Percentiles rank a stretch among this genome's conserved stretches.
phyloP scores from a whole-genome alignment of 2,329 filamentous ascomycete genomes.

The Trichoderma atrobrunneum region DNA sequence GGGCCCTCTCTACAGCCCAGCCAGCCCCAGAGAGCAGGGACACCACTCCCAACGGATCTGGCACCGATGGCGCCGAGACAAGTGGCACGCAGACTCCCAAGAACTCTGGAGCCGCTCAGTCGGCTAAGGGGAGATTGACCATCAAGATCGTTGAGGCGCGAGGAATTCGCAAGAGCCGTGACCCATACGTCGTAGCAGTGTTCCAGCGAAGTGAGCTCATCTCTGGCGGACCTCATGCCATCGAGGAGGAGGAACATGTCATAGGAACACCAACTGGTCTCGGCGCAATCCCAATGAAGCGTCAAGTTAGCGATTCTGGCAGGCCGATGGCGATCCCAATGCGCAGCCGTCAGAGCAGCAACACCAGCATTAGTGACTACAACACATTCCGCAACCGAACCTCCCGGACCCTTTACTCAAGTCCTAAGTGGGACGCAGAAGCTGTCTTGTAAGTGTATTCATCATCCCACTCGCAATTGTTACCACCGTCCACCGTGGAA shows the following conservation, averaged over 20 bases:
- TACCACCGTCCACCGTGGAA: background rate
- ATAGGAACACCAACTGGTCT: conserved; percentile 46
- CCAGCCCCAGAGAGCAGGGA: conserved; percentile 47
- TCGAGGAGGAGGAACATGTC: conserved; percentile 58
- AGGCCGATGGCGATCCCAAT: conserved; percentile 92
- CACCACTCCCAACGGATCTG: conserved; percentile 39
- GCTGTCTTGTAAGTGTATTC: conserved; percentile 74
- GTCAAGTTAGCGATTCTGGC: conserved; percentile 77
- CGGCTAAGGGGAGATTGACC: conserved; percentile 80
- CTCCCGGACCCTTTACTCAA: conserved; percentile 60
- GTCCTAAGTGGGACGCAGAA: conserved; percentile 93
- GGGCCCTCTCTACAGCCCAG: conserved; percentile 70
- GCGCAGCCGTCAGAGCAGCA: conserved; percentile 94
- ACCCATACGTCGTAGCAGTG: conserved; percentile 94
- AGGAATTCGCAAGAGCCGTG: conserved; percentile 74
- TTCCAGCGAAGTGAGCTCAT: conserved; percentile 97
- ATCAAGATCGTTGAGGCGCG: conserved; percentile 86
- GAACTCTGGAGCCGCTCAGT: conserved; percentile 59
- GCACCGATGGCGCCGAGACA: conserved; percentile 43
- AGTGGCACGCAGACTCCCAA: conserved; percentile 54
- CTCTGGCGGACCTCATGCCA: conserved; percentile 72
- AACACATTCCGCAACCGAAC: conserved; percentile 59
- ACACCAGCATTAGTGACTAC: conserved; percentile 75
- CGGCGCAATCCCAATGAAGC: conserved; percentile 60
- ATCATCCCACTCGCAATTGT: background rate